These are phyloP conservation scores for Blepharisma undulans DNA, from an alignment of 169 alveolate genomes.

Conservation along the genomic window DNA sequence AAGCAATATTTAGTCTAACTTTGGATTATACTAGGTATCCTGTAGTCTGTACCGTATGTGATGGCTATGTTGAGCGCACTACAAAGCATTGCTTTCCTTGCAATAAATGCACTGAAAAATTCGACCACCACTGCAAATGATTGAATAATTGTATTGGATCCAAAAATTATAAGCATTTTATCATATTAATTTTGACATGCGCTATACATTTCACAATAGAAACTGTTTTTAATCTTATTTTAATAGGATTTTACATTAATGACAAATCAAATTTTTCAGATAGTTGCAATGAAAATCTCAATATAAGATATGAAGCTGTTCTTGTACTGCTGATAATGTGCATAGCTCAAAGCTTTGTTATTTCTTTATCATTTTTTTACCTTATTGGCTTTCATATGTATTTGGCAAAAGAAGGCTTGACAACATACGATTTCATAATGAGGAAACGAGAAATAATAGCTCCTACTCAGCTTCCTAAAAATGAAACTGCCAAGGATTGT, in stretches of 20 bases:
- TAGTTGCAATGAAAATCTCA: not conserved
- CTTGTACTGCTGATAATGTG: not conserved
- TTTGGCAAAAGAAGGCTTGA: not conserved
- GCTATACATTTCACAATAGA: not conserved
- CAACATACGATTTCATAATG: not conserved
- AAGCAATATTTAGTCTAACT: not conserved
- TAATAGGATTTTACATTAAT: not conserved
- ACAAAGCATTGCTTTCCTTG: slow-evolving; percentile 86
- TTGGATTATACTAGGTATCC: not conserved
- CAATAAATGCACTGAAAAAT: slow-evolving; percentile 85
- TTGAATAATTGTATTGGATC: slow-evolving; percentile 89
- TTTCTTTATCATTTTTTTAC: not conserved
- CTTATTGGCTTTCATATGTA: not conserved
- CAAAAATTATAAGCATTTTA: slow-evolving; percentile 63
- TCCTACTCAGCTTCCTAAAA: not conserved
- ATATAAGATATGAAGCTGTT: not conserved
- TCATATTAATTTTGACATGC: slow-evolving; percentile 19
- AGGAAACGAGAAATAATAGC: not conserved
- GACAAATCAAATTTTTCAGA: not conserved
- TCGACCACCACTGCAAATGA: slow-evolving; percentile 91
- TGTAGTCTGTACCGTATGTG: not conserved
- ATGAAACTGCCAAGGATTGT: not conserved
- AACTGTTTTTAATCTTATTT: not conserved
- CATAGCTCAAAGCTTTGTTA: not conserved
- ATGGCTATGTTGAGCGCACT: not conserved